phyloP scores from a whole-genome alignment of 306 rosid genomes.

The Sechiopsis laciniata region DNA sequence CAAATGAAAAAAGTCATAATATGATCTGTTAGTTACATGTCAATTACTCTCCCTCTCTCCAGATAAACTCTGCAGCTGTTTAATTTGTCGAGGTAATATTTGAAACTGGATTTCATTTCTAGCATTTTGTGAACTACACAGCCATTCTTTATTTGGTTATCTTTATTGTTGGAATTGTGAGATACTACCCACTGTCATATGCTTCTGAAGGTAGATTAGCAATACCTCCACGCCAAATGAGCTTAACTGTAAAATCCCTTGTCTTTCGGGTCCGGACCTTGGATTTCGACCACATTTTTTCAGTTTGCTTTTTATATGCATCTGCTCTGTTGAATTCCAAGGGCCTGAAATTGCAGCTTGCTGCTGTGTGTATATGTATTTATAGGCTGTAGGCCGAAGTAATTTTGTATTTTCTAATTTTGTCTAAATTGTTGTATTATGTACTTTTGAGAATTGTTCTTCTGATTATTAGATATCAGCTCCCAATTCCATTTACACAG shows the following conservation, averaged over 20 bases:
- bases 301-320: conserved; percentile 4
- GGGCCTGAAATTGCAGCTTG: background rate
- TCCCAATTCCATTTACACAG: background rate
- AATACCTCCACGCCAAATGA: background rate
- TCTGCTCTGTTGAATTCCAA: background rate
- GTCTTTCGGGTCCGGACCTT: background rate
- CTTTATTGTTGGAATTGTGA: conserved; percentile 14
- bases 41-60: background rate
- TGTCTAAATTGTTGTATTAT: background rate
- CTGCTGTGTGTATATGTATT: background rate
- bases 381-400: background rate
- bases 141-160: conserved; percentile 2
- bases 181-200: conserved; percentile 11
- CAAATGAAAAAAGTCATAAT: conserved; percentile 19
- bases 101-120: conserved; percentile 1
- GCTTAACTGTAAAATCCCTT: too few species aligned
- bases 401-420: background rate
- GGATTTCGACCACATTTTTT: background rate
- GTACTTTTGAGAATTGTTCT: background rate
- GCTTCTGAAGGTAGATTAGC: conserved; percentile 13
- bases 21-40: conserved; percentile 17
- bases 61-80: conserved; percentile 9
- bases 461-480: background rate
- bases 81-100: conserved; percentile 6
- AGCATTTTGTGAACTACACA: conserved; percentile 17